A percentile compares a stretch with the other conserved stretches of the same genome.
These are phyloP conservation scores for Macrophomina pseudophaseolina DNA, from an alignment of 2,329 filamentous ascomycete species.

Conservation along the genomic window DNA sequence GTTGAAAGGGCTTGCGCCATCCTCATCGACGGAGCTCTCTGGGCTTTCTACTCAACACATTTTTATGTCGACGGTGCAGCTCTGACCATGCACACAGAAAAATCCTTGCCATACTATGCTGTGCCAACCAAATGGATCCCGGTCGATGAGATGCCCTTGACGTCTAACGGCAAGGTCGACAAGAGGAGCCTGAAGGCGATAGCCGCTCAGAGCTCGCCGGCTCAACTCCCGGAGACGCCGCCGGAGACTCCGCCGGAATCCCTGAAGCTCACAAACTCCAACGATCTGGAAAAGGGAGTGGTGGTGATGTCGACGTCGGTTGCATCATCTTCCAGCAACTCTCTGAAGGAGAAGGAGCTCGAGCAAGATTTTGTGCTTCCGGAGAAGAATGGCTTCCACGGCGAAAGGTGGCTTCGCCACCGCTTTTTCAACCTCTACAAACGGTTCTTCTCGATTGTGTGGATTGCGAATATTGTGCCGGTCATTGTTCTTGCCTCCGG, in stretches of 20 bases:
- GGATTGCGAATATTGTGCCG: slow-evolving; percentile 29
- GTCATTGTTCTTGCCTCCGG: slow-evolving; percentile 30
- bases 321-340: slow-evolving; percentile 30
- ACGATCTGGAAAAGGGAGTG: slow-evolving; percentile 20
- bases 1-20: slow-evolving; percentile 57
- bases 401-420: slow-evolving; percentile 28
- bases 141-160: slow-evolving; percentile 55
- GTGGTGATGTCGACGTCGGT: slow-evolving; percentile 27
- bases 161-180: slow-evolving; percentile 63
- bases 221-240: slow-evolving; percentile 1
- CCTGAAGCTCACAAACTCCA: not conserved
- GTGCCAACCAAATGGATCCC: slow-evolving; percentile 55
- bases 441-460: slow-evolving; percentile 22
- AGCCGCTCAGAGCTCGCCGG: slow-evolving; percentile 25
- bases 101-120: slow-evolving; percentile 61
- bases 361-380: slow-evolving; percentile 29
- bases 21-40: slow-evolving; percentile 55
- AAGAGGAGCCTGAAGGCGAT: slow-evolving; percentile 53
- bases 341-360: slow-evolving; percentile 28
- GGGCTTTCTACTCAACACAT: slow-evolving; percentile 57
- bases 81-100: slow-evolving; percentile 49
- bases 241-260: slow-evolving; percentile 9
- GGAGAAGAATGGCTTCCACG: slow-evolving; percentile 27
- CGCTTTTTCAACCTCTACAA: slow-evolving; percentile 22
- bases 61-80: slow-evolving; percentile 35